phyloP scores from a whole-genome alignment of 2,329 filamentous ascomycete species.

The Diaporthe nobilis region DNA sequence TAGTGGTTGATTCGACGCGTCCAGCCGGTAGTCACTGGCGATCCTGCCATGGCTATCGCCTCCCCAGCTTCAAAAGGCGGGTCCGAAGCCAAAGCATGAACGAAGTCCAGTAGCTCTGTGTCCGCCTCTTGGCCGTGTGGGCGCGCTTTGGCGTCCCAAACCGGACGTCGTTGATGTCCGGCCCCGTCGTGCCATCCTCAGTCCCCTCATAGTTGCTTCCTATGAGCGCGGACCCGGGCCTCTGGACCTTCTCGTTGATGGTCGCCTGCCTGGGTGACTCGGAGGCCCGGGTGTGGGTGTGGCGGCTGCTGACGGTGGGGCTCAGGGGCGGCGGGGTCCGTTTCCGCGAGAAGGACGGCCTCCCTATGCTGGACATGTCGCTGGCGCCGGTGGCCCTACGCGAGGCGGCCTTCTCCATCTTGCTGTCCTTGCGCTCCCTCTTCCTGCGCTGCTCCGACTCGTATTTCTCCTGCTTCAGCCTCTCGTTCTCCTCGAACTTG shows the following conservation, averaged over 20 bases:
- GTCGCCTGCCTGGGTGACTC: conserved; percentile 25
- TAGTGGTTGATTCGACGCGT: background rate
- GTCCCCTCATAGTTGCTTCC: conserved; percentile 63
- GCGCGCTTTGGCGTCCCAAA: conserved; percentile 60
- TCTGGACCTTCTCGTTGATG: conserved; percentile 56
- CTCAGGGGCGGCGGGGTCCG: conserved; percentile 44
- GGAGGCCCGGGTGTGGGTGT: conserved; percentile 5
- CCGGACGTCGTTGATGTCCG: conserved; percentile 57
- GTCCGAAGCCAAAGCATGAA: conserved; percentile 77
- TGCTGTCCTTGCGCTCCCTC: conserved; percentile 69
- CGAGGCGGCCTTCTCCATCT: conserved; percentile 62
- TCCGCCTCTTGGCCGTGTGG: conserved; percentile 70
- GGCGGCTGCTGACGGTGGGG: conserved; percentile 35
- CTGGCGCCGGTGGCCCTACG: conserved; percentile 54
- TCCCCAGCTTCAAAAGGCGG: conserved; percentile 61
- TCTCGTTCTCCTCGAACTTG: conserved; percentile 74
- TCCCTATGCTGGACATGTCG: conserved; percentile 37
- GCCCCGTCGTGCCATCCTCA: conserved; percentile 50
- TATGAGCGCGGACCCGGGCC: conserved; percentile 52
- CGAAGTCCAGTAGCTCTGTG: conserved; percentile 72
- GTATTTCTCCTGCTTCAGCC: conserved; percentile 73
- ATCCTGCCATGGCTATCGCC: conserved; percentile 39
- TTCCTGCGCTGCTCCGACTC: conserved; percentile 71
- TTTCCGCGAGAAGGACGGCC: conserved; percentile 45
- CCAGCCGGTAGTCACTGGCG: background rate